phyloP scores from a whole-genome alignment of 345 rosid species.

The Heritiera littoralis region DNA sequence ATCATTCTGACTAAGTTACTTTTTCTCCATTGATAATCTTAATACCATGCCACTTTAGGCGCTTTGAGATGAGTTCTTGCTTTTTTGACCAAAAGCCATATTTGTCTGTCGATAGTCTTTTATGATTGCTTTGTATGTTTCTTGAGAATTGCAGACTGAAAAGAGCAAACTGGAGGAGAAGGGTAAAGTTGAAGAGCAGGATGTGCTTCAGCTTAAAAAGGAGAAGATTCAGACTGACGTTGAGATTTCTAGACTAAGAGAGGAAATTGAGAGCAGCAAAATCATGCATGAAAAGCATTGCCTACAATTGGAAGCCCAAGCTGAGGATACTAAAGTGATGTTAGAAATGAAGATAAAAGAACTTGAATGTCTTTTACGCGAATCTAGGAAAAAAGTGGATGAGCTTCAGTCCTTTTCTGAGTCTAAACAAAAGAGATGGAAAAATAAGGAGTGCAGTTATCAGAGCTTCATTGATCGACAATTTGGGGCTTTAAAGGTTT shows the following conservation, averaged over 20 bases:
- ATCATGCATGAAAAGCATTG: slow-evolving; percentile 54
- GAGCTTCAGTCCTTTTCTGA: slow-evolving; percentile 75
- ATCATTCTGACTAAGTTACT: not conserved
- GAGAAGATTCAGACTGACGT: slow-evolving; percentile 54
- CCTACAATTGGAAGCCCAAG: slow-evolving; percentile 53
- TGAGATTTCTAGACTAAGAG: slow-evolving; percentile 65
- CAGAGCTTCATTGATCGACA: slow-evolving; percentile 58
- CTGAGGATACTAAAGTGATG: slow-evolving; percentile 49
- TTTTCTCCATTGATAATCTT: not conserved
- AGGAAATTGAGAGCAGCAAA: slow-evolving; percentile 56
- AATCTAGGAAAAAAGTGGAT: slow-evolving; percentile 62
- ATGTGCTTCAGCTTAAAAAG: slow-evolving; percentile 48
- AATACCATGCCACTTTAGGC: not conserved
- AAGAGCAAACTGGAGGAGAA: slow-evolving; percentile 68
- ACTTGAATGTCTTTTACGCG: slow-evolving; percentile 47
- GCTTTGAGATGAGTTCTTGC: not conserved
- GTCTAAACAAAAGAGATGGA: slow-evolving; percentile 70
- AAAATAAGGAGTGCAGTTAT: slow-evolving; percentile 59
- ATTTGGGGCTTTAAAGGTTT: slow-evolving; percentile 65
- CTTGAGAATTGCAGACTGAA: slow-evolving; percentile 55
- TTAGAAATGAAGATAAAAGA: slow-evolving; percentile 65
- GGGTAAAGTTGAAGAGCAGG: slow-evolving; percentile 65
- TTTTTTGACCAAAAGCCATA: not conserved
- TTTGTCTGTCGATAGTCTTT: not conserved
- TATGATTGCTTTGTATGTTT: slow-evolving; percentile 14